Evolutionary conservation across 345 rosid genomes (phyloP), one percentile per base, ranked within the genome.

Genomic region (Salix exigua): DNA sequence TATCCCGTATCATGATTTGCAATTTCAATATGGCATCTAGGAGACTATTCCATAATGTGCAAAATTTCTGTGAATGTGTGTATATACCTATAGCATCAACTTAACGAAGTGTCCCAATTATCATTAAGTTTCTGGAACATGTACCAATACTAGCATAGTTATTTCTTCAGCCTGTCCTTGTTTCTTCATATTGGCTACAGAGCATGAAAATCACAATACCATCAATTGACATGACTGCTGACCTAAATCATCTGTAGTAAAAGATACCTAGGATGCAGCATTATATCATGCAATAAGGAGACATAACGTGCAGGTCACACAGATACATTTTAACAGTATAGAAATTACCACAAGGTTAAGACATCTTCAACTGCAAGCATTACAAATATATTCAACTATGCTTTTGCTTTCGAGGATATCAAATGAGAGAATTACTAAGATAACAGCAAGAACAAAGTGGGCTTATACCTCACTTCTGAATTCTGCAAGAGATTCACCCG

Each of bases 401-500:
- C 44, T 65, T 35, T 69, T 77, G 73, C 71, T 64, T 50, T 74
- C 25, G 40, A 77, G 18, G 72, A 23, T 21, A 37, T 28, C 17
- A 73, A 18, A 76, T 71, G 19, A 66, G 48, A 25, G 26, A n/a
- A 23, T 25, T 33, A 18, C 68, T 70, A 72, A 19, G 21, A 68
- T 40, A 66, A 62, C 40, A 77, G 55, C 65, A 28, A 60, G 55
- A 63, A 70, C 4, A 48, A 51, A 73, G 69, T 38, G 66, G 19
- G 73, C 80, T 18, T 75, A 70, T 86, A 94, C 97, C 98, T 92
- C 96, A 75, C 92, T 92, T 84, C 78, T 90, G 85, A 92, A 92
- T 83, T 94, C 97, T 87, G 86, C 90, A 73, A 94, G 91, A 67
- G 89, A 86, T 84, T 94, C 94, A 73, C 93, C 92, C 50, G 85